These are phyloP conservation scores for Orbilia brochopaga DNA, from an alignment of 2,329 filamentous ascomycete species.

Conservation along the genomic window DNA sequence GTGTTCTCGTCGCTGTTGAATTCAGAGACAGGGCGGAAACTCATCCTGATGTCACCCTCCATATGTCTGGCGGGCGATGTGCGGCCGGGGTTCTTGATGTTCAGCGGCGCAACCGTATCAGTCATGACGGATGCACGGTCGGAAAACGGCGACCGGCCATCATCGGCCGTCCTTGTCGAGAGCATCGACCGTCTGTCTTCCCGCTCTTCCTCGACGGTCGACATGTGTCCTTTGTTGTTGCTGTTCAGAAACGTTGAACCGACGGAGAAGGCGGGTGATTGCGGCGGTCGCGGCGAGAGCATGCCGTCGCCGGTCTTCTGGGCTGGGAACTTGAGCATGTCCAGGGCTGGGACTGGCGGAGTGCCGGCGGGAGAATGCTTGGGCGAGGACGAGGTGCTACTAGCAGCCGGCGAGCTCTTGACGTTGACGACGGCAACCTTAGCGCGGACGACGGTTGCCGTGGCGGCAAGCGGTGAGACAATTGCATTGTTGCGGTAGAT, in stretches of 20 bases:
- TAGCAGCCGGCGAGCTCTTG: slow-evolving; percentile 65
- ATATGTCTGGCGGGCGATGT: slow-evolving; percentile 45
- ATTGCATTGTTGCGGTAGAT: slow-evolving; percentile 92
- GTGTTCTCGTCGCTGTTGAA: slow-evolving; percentile 13
- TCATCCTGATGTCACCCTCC: slow-evolving; percentile 49
- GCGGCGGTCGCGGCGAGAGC: slow-evolving; percentile 57
- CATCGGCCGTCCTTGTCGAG: slow-evolving; percentile 1
- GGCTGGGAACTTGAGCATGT: slow-evolving; percentile 41
- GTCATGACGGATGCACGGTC: slow-evolving; percentile 31
- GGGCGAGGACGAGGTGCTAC: slow-evolving; percentile 64
- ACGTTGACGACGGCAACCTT: slow-evolving; percentile 94
- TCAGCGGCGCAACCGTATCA: slow-evolving; percentile 32
- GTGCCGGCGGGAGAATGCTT: slow-evolving; percentile 63
- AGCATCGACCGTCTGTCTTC: slow-evolving; percentile 8
- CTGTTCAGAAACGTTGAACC: slow-evolving; percentile 70
- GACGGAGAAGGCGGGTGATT: slow-evolving; percentile 69
- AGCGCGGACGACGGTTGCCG: slow-evolving; percentile 77
- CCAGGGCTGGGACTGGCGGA: slow-evolving; percentile 53
- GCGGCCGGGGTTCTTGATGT: slow-evolving; percentile 25
- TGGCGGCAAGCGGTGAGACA: slow-evolving; percentile 76
- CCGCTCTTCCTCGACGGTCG: slow-evolving; percentile 39
- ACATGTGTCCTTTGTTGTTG: slow-evolving; percentile 57
- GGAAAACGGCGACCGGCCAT: slow-evolving; percentile 39
- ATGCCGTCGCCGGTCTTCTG: slow-evolving; percentile 33
- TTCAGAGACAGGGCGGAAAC: slow-evolving; percentile 45